Conservation (phyloP, 2,329 filamentous ascomycete species). For the Cryphonectria nitschkei region DNA sequence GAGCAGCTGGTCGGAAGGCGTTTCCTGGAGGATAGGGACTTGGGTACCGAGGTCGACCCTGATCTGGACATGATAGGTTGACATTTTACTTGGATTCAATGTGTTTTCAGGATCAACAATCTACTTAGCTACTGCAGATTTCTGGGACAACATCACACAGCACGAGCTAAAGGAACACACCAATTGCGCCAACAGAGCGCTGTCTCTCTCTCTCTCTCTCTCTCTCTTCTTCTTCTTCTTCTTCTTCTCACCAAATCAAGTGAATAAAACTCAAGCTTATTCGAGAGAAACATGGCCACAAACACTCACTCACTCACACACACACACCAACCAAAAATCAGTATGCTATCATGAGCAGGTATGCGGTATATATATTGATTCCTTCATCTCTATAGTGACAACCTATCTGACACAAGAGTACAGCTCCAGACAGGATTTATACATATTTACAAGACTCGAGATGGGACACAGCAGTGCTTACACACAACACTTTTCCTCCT, state of each 20-base stretch:
- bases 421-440: conserved; percentile 2
- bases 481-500: background rate
- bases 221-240: background rate
- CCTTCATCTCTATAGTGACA: conserved; percentile 3
- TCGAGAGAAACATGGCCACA: background rate
- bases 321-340: background rate
- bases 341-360: background rate
- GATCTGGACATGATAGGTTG: conserved; percentile 54
- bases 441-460: conserved; percentile 1
- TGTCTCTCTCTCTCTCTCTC: background rate
- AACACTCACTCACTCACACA: background rate
- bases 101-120: background rate
- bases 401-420: conserved; percentile 4
- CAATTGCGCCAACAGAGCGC: background rate
- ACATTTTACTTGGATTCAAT: background rate
- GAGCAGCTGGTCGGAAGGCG: conserved; percentile 68
- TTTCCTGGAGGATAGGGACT: conserved; percentile 79
- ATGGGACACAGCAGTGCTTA: background rate
- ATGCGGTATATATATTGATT: background rate
- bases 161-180: background rate
- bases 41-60: conserved; percentile 78
- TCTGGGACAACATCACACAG: background rate
- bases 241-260: background rate
- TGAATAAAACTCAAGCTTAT: background rate
- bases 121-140: background rate